phyloP scores from a whole-genome alignment of 2,329 filamentous ascomycete genomes.

The Pseudogymnoascus verrucosus region DNA sequence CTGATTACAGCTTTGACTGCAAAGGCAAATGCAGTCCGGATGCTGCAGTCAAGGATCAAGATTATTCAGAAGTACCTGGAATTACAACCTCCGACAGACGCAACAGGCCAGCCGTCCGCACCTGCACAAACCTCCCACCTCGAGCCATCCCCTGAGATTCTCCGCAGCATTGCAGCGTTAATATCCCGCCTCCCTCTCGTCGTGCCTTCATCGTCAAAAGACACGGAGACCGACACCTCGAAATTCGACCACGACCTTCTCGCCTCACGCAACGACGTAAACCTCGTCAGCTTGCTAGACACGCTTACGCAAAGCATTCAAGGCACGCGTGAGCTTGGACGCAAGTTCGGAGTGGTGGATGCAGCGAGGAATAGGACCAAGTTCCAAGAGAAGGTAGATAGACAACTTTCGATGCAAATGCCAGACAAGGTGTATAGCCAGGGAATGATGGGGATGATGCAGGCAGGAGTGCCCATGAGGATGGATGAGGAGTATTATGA shows the following conservation, averaged over 20 bases:
- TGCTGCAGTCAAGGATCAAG: slow-evolving; percentile 71
- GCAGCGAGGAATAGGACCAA: slow-evolving; percentile 14
- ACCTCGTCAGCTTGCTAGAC: slow-evolving; percentile 68
- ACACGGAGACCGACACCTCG: slow-evolving; percentile 40
- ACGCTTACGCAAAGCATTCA: slow-evolving; percentile 65
- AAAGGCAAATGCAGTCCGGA: slow-evolving; percentile 88
- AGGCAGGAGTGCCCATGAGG: neutral
- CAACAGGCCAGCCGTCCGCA: neutral
- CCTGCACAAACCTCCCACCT: slow-evolving; percentile 40
- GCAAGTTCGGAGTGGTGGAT: slow-evolving; percentile 61
- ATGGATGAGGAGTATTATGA: slow-evolving; percentile 2
- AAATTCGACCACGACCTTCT: slow-evolving; percentile 63
- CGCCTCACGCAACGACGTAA: slow-evolving; percentile 76
- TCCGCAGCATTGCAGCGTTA: slow-evolving; percentile 82
- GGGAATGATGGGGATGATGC: neutral
- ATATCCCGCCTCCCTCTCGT: slow-evolving; percentile 77
- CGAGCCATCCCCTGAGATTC: slow-evolving; percentile 44
- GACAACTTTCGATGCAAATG: neutral
- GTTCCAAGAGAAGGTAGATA: slow-evolving; percentile 7
- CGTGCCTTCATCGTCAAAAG: slow-evolving; percentile 43
- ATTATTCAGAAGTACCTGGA: slow-evolving; percentile 71
- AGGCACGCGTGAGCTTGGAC: slow-evolving; percentile 64
- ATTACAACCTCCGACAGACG: slow-evolving; percentile 47
- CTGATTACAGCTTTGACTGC: slow-evolving; percentile 63
- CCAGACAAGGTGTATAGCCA: neutral